Percentiles rank a stretch among this genome's conserved stretches.
Conservation (phyloP, 108 stramenopile species). For the Heterococcus sp. region DNA sequence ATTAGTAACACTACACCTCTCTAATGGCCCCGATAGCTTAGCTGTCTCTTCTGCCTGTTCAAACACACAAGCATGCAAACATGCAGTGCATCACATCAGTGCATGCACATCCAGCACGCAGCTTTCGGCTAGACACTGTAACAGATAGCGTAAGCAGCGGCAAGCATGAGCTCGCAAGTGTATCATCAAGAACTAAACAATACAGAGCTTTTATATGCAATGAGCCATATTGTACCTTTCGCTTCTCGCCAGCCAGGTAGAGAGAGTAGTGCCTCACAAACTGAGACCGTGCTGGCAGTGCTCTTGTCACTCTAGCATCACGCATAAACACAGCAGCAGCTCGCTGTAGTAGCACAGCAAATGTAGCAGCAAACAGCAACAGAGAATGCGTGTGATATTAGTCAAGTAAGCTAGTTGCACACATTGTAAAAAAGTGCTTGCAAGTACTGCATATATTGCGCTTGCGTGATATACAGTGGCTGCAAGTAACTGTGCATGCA, state of each 20-base stretch:
- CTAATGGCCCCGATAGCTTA: neutral
- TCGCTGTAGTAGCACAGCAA: neutral
- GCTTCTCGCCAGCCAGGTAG: neutral
- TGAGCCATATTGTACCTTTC: too few species aligned
- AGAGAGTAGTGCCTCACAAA: neutral
- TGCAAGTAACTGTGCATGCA: neutral
- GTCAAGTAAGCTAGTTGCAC: too few species aligned
- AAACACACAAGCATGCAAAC: too few species aligned
- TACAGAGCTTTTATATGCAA: too few species aligned
- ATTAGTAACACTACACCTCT: neutral
- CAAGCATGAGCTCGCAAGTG: too few species aligned
- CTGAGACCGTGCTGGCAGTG: neutral
- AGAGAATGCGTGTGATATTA: too few species aligned
- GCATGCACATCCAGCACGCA: too few species aligned
- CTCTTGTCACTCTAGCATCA: neutral
- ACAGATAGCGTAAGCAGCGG: too few species aligned
- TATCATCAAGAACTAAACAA: too few species aligned
- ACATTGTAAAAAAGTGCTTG: neutral
- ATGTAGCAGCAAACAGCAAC: neutral
- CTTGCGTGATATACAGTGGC: neutral
- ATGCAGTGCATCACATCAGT: too few species aligned
- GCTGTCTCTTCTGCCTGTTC: neutral
- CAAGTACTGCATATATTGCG: neutral
- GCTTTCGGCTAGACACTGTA: too few species aligned
- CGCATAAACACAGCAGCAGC: neutral